Evolutionary conservation across 257 asterid genomes (phyloP), one percentile per base, ranked within the genome.

Genomic region (Agastache rugosa): DNA sequence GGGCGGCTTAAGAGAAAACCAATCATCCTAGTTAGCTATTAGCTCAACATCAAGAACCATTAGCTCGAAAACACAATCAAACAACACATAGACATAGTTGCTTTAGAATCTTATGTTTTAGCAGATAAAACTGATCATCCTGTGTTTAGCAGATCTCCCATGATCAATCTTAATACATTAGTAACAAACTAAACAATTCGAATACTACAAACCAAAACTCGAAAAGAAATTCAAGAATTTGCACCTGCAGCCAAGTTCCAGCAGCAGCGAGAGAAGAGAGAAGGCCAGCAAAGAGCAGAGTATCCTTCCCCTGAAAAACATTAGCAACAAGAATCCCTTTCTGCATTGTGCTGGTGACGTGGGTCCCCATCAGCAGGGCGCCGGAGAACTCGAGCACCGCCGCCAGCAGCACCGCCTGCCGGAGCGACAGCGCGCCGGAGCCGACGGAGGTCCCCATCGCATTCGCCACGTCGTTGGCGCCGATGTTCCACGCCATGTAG

Each of bases 361-460:
- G 97, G 2, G 94, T 88, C 20, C 97, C 98, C 98, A 93, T 91
- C 68, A 90, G 78, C 83, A 91, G 44, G 17, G 98, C 98, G 17
- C 98, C 98, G 5, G 96, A 86, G 77, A 91, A 93, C 59, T 93
- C 98, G 81, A 93, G 72, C 73, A 93, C 89, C 2, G 91, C 98
- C 1, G 98, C 98, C 12, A 72, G 79, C 72, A 93, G n/a, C 19
- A 91, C 98, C 8, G 98, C 98, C 84, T 90, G 90, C 67, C 96
- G 83, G 65, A 93, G 92, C 0, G 91, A 56, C 78, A 93, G 66
- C 8, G 98, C 98, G 29, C 98, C 98, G 2, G 98, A 93, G 12
- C 98, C 98, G 4, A 93, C 98, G 4, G 98, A 93, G 15, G 98
- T 91, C 67, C 98, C 98, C 98, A 91, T 93, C 3, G 98, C 98